A percentile compares a stretch with the other conserved stretches of the same genome.
These are phyloP conservation scores for Xylariaceae sp. DNA, from an alignment of 2,329 filamentous ascomycete genomes.

Conservation along the genomic window DNA sequence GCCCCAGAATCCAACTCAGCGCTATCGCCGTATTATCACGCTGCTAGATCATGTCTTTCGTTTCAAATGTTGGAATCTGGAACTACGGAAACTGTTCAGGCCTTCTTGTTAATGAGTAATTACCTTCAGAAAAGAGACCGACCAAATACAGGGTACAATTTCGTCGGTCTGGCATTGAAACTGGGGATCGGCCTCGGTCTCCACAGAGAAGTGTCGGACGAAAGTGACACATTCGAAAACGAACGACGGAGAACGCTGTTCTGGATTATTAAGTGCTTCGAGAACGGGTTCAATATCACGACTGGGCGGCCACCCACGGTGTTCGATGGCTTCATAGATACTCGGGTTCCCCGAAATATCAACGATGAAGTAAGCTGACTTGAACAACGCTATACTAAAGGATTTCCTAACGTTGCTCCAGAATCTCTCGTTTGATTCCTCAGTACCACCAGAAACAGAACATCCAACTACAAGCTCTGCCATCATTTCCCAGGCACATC, in stretches of 20 bases:
- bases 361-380: not conserved
- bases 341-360: not conserved
- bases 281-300: conserved; percentile 8
- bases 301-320: conserved; percentile 1
- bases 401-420: not conserved
- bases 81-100: conserved; percentile 4
- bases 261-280: conserved; percentile 5
- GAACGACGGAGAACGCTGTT: conserved; percentile 3
- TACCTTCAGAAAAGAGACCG: conserved; percentile 7
- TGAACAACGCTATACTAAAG: not conserved
- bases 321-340: conserved; percentile 4
- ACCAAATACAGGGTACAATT: conserved; percentile 5
- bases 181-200: conserved; percentile 4
- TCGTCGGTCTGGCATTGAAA: conserved; percentile 4
- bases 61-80: conserved; percentile 4
- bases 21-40: conserved; percentile 1
- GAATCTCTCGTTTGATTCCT: not conserved
- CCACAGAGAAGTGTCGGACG: conserved; percentile 2
- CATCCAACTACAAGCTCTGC: conserved; percentile 4
- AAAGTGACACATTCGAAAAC: not conserved
- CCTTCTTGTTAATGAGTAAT: conserved; percentile 4
- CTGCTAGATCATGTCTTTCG: conserved; percentile 3
- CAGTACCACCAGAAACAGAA: not conserved
- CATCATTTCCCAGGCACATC: conserved; percentile 1
- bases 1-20: not conserved